Evolutionary conservation across 768 basidiomycete genomes (phyloP).

Genomic region (Coprinopsis sp.): DNA sequence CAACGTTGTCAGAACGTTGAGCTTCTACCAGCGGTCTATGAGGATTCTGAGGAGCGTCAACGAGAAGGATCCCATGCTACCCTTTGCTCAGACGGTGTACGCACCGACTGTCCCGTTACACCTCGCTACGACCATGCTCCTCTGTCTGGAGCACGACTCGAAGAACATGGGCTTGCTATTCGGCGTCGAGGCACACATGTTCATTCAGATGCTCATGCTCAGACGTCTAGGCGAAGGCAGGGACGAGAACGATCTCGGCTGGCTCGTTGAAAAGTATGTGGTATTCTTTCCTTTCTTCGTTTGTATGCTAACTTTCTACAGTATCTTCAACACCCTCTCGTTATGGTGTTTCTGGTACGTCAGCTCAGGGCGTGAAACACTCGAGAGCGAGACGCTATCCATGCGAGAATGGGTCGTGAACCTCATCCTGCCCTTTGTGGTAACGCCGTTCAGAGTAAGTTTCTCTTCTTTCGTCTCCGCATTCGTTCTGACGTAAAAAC

Average conservation of each 20-base stretch:
- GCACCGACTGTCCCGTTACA: not conserved
- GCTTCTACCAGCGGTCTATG: not conserved
- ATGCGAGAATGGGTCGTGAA: constrained; percentile 26
- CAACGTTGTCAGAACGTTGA: not conserved
- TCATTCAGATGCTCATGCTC: constrained; percentile 41
- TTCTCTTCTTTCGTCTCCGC: constrained; percentile 8
- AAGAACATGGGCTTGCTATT: constrained; percentile 56
- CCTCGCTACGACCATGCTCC: constrained; percentile 47
- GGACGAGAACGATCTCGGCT: constrained; percentile 37
- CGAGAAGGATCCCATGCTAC: not conserved
- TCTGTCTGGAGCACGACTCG: constrained; percentile 67
- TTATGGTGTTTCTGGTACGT: constrained; percentile 2
- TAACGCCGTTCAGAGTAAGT: constrained; percentile 47
- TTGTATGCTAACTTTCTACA: constrained; percentile 53
- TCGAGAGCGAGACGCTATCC: constrained; percentile 21
- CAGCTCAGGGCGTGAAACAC: constrained; percentile 12
- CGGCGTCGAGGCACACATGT: constrained; percentile 43
- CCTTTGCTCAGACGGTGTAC: not conserved
- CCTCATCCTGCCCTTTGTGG: constrained; percentile 25
- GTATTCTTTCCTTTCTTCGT: constrained; percentile 55
- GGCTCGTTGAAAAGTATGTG: constrained; percentile 49
- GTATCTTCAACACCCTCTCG: constrained; percentile 29
- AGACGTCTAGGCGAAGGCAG: constrained; percentile 40
- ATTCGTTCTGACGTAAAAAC: not conserved
- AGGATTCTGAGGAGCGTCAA: not conserved